Conservation (phyloP, 139 green algal species). For the Spirogloea muscicola region DNA sequence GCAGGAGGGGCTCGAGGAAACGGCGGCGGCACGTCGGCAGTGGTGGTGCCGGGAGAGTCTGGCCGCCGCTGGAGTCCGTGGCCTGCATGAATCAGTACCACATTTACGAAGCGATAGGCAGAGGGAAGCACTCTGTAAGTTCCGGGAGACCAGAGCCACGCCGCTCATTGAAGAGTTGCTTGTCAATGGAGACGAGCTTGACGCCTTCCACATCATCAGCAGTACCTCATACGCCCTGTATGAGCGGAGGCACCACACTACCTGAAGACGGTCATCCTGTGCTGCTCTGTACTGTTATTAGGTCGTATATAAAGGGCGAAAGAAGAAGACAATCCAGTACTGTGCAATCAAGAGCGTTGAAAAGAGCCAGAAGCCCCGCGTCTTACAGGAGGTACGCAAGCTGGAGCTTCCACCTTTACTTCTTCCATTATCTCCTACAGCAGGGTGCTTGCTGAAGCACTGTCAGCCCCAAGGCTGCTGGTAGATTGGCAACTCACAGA, state of each 20-base stretch:
- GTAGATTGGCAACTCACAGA: not conserved
- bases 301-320: constrained; percentile 87
- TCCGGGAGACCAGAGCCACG: not conserved
- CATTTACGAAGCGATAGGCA: constrained; percentile 87
- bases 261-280: not conserved
- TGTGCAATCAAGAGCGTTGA: constrained; percentile 91
- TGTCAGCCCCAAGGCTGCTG: no score
- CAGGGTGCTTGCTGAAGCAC: not conserved
- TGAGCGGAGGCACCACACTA: not conserved
- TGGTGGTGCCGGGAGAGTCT: no score
- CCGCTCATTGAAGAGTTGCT: not conserved
- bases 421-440: constrained; percentile 1
- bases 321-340: constrained; percentile 91
- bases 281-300: constrained; percentile 17
- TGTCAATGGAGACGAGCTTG: not conserved
- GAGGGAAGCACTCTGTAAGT: constrained; percentile 73
- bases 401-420: not conserved
- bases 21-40: no score
- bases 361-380: constrained; percentile 73
- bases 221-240: not conserved
- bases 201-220: not conserved
- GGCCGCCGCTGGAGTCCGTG: no score
- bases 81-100: constrained; percentile 53
- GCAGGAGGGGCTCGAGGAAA: no score
- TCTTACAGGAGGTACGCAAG: constrained; percentile 80